These are phyloP conservation scores for Mycosarcoma mackinlayi DNA, from an alignment of 1,284 basidiomycete genomes.

Conservation along the genomic window DNA sequence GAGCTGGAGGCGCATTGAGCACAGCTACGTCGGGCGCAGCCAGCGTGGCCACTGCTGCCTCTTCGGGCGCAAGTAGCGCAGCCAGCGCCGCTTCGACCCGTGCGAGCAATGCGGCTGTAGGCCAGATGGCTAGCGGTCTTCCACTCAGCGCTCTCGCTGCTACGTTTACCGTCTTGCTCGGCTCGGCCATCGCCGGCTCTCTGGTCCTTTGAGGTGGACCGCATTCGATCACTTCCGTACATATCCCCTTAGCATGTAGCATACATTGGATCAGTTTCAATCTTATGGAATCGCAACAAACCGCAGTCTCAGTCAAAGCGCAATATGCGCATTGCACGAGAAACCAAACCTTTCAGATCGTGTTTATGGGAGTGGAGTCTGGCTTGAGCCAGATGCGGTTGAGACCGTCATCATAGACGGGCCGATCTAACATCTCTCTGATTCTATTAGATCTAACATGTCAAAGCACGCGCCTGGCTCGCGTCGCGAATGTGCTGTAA, in stretches of 20 bases:
- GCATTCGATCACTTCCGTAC: too few species aligned
- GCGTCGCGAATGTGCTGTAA: constrained; percentile 1
- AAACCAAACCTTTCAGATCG: too few species aligned
- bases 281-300: too few species aligned
- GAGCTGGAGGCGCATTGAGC: neutral
- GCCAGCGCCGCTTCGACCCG: neutral
- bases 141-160: constrained; percentile 14
- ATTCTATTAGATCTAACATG: neutral
- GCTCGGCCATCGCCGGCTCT: constrained; percentile 25
- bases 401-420: too few species aligned
- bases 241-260: too few species aligned
- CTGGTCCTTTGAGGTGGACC: constrained; percentile 22
- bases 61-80: neutral
- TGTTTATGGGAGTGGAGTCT: too few species aligned
- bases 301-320: too few species aligned
- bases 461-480: neutral
- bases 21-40: neutral
- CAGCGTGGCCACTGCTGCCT: neutral
- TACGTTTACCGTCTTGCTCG: constrained; percentile 16
- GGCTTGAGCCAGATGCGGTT: too few species aligned
- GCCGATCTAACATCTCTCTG: neutral
- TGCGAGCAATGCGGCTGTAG: neutral
- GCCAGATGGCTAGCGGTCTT: neutral
- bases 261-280: too few species aligned
- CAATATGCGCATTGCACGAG: too few species aligned